Percentiles rank a stretch among this genome's conserved stretches.
Conservation (phyloP, 2,329 filamentous ascomycete genomes). For the Claviceps pusilla region DNA sequence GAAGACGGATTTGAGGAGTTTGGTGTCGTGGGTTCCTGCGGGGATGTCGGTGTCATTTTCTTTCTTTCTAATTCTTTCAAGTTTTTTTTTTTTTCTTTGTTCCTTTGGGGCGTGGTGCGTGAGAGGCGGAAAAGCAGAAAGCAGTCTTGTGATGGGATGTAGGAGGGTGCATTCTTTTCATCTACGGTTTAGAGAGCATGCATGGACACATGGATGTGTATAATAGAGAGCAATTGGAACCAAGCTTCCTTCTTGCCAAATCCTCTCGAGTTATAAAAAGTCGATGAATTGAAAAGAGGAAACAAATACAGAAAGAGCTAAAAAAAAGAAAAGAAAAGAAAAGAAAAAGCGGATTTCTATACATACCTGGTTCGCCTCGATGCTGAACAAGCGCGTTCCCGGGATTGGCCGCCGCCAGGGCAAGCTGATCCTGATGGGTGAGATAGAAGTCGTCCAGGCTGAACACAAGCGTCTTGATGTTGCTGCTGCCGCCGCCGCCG, state of each 20-base stretch:
- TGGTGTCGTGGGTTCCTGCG: slow-evolving; percentile 55
- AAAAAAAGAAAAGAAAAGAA: neutral
- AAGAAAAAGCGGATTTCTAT: no score
- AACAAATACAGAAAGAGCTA: neutral
- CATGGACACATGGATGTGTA: no score
- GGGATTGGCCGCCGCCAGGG: slow-evolving; percentile 49
- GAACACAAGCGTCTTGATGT: slow-evolving; percentile 54
- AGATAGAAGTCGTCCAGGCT: slow-evolving; percentile 89
- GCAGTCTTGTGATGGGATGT: no score
- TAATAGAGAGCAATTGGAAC: no score
- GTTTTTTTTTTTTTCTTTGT: no score
- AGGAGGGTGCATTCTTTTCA: no score
- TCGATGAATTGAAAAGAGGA: no score
- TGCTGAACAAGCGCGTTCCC: slow-evolving; percentile 65
- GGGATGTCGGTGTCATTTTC: neutral
- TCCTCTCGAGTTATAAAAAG: neutral
- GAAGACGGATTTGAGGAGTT: slow-evolving; percentile 50
- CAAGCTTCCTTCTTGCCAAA: no score
- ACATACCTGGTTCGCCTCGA: slow-evolving; percentile 58
- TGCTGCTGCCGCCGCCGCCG: slow-evolving; percentile 5
- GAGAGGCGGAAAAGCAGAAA: no score
- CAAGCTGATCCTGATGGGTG: slow-evolving; percentile 50
- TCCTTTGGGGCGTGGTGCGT: no score
- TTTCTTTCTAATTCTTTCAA: no score
- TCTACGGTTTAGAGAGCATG: no score